A percentile compares a stretch with the other conserved stretches of the same genome.
These are phyloP conservation scores for Agaricus subrufescens DNA, from an alignment of 768 basidiomycete species.

Conservation along the genomic window DNA sequence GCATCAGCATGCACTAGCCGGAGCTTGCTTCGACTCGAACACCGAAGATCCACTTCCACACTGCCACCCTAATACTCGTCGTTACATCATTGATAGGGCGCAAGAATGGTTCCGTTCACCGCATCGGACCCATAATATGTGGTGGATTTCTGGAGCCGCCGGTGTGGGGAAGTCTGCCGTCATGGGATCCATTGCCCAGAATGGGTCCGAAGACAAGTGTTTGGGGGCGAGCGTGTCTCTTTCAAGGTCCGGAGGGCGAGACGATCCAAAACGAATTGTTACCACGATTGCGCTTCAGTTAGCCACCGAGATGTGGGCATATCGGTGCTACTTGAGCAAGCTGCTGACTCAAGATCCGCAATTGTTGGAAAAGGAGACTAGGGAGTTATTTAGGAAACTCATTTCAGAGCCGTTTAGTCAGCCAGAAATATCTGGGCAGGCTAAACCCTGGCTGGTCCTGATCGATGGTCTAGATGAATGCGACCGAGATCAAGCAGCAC, in stretches of 20 bases:
- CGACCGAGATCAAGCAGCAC: not conserved
- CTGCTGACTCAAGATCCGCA: not conserved
- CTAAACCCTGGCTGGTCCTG: not conserved
- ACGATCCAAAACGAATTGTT: not conserved
- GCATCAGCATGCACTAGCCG: not conserved
- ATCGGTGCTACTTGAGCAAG: not conserved
- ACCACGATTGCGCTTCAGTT: not conserved
- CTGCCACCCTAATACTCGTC: slow-evolving; percentile 1
- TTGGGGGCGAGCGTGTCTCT: slow-evolving; percentile 2
- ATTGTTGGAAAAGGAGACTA: not conserved
- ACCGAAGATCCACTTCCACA: not conserved
- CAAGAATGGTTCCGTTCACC: not conserved
- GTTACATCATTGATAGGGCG: not conserved
- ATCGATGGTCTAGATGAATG: slow-evolving; percentile 5
- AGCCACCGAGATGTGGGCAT: not conserved
- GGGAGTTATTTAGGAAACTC: not conserved
- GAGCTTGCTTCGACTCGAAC: not conserved
- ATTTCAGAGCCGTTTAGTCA: not conserved
- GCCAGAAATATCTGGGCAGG: not conserved
- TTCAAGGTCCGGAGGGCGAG: not conserved
- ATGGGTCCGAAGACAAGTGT: not conserved
- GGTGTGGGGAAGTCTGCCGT: slow-evolving; percentile 4
- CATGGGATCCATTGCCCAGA: not conserved
- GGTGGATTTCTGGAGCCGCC: slow-evolving; percentile 4
- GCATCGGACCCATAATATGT: not conserved